Conservation (phyloP, 257 asterid genomes). For the Solanum etuberosum region DNA sequence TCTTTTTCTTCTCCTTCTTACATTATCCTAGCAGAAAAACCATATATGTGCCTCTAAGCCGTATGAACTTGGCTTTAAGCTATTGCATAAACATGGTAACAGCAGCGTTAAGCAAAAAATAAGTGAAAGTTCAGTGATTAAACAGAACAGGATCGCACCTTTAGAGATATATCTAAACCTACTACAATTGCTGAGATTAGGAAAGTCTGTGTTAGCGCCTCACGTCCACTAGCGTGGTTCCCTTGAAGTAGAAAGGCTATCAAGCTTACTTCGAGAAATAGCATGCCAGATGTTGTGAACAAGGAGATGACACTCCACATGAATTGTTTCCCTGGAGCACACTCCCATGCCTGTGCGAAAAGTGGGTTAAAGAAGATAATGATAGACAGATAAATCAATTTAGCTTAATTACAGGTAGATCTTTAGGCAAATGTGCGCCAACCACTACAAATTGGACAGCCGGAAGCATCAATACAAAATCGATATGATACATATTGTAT, state of each 20-base stretch:
- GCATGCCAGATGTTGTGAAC: constrained; percentile 31
- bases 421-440: background rate
- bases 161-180: constrained; percentile 27
- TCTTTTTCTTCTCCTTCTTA: background rate
- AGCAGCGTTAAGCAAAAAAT: background rate
- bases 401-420: background rate
- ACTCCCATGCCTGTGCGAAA: constrained; percentile 28
- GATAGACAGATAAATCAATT: background rate
- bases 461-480: background rate
- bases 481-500: background rate
- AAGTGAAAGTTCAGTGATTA: background rate
- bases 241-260: constrained; percentile 38
- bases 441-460: background rate
- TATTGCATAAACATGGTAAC: background rate
- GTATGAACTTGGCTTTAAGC: background rate
- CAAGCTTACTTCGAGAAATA: constrained; percentile 42
- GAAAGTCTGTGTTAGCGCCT: constrained; percentile 31
- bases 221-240: constrained; percentile 33
- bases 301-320: constrained; percentile 27
- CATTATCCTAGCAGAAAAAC: background rate
- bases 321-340: constrained; percentile 22
- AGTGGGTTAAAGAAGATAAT: background rate
- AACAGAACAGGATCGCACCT: constrained; percentile 10
- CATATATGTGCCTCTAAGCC: background rate
- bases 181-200: constrained; percentile 28